Percentiles rank a stretch among this genome's conserved stretches.
phyloP scores from a whole-genome alignment of 371 early-diverging fungal species.

The Rhizomucor pusillus region DNA sequence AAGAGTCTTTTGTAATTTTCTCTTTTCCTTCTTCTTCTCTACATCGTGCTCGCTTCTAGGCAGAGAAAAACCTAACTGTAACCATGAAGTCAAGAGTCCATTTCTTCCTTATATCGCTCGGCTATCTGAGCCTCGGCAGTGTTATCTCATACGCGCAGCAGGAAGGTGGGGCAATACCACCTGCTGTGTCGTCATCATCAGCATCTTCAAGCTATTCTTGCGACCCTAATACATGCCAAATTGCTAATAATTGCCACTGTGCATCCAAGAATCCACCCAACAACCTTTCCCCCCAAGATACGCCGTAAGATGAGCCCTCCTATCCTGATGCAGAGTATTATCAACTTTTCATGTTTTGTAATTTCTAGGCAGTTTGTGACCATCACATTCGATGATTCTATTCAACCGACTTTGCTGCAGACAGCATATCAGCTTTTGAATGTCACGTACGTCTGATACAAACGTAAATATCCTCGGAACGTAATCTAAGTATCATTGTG shows the following conservation, averaged over 20 bases:
- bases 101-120: background rate
- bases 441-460: slow-evolving; percentile 26
- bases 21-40: no score
- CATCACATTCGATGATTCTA: slow-evolving; percentile 68
- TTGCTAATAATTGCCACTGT: slow-evolving; percentile 62
- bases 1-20: no score
- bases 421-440: slow-evolving; percentile 35
- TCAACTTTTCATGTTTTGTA: background rate
- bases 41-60: no score
- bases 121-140: background rate
- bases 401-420: slow-evolving; percentile 43
- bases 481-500: slow-evolving; percentile 1
- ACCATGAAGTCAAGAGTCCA: slow-evolving; percentile 1
- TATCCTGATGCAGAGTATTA: background rate
- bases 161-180: slow-evolving; percentile 32
- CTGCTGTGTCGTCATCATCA: slow-evolving; percentile 6
- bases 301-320: slow-evolving; percentile 44
- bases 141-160: slow-evolving; percentile 13
- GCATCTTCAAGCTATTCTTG: slow-evolving; percentile 38
- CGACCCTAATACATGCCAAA: slow-evolving; percentile 56
- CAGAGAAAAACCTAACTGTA: slow-evolving; percentile 3
- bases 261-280: slow-evolving; percentile 62
- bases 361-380: slow-evolving; percentile 49
- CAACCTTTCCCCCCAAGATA: slow-evolving; percentile 47
- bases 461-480: background rate